Evolutionary conservation across 2,329 filamentous ascomycete species (phyloP).

Genomic region (Ceratocystis albifundus): DNA sequence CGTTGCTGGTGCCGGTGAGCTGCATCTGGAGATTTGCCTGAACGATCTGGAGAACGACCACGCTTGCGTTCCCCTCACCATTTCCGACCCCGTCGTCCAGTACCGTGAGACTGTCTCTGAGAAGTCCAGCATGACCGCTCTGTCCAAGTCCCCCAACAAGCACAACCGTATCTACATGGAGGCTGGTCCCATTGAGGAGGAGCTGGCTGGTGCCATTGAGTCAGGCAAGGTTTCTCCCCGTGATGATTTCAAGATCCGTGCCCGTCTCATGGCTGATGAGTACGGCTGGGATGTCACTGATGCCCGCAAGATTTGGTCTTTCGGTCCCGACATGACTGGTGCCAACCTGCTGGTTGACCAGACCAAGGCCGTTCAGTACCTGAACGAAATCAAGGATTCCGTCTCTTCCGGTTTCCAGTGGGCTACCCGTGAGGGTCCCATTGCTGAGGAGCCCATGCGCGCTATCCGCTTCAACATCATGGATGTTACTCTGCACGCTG

Average conservation of each 20-base stretch:
- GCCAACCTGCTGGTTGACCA: slow-evolving; percentile 98
- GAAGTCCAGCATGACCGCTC: slow-evolving; percentile 84
- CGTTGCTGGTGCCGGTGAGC: slow-evolving; percentile 96
- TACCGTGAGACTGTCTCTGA: slow-evolving; percentile 91
- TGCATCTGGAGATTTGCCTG: slow-evolving; percentile 99
- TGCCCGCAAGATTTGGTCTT: slow-evolving; percentile 99
- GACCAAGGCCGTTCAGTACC: slow-evolving; percentile 99
- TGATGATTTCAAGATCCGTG: slow-evolving; percentile 98
- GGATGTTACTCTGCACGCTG: slow-evolving; percentile 98
- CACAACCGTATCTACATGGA: slow-evolving; percentile 99
- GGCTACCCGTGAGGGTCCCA: slow-evolving; percentile 92
- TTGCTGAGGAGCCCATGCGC: slow-evolving; percentile 98
- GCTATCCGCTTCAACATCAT: slow-evolving; percentile 96
- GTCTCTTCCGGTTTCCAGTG: slow-evolving; percentile 99
- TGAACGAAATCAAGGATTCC: slow-evolving; percentile 99
- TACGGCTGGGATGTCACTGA: slow-evolving; percentile 99
- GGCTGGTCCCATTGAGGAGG: slow-evolving; percentile 83
- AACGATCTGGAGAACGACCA: slow-evolving; percentile 99
- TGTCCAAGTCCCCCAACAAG: slow-evolving; percentile 99
- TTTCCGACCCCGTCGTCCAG: slow-evolving; percentile 95
- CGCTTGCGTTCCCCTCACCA: slow-evolving; percentile 92
- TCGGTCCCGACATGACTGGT: slow-evolving; percentile 94
- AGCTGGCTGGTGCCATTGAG: slow-evolving; percentile 84
- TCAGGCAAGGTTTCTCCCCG: slow-evolving; percentile 79
- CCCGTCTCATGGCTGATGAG: slow-evolving; percentile 90